Conservation (phyloP, 73 alveolate genomes). For the Paramecium bursaria region DNA sequence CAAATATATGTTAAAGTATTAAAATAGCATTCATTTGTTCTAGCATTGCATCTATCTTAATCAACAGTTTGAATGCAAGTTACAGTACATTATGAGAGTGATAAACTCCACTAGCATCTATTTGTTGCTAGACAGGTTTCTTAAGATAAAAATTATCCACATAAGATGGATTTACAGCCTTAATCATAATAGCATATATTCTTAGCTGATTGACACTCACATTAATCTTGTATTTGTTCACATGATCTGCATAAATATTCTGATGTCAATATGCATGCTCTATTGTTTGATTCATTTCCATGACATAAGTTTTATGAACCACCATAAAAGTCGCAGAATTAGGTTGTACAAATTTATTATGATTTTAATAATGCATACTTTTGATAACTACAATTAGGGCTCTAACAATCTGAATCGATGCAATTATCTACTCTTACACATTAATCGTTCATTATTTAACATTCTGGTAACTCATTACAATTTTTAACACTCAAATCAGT, state of each 20-base stretch:
- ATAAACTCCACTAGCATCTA: conserved; percentile 48
- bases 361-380: conserved; percentile 1
- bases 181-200: background rate
- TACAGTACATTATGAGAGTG: background rate
- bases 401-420: background rate
- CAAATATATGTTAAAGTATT: background rate
- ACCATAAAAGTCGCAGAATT: conserved; percentile 51
- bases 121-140: background rate
- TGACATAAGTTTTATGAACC: conserved; percentile 27
- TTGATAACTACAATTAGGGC: conserved; percentile 34
- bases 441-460: background rate
- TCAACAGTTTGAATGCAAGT: conserved; percentile 22
- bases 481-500: conserved; percentile 1
- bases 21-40: conserved; percentile 46
- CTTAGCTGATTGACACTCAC: background rate
- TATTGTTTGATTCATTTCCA: conserved; percentile 35
- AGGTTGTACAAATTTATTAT: background rate
- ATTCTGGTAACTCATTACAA: background rate
- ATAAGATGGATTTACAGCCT: background rate
- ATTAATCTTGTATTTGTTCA: conserved; percentile 15
- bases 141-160: background rate
- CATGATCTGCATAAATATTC: background rate
- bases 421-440: background rate
- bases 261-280: background rate
- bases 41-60: conserved; percentile 34